Evolutionary conservation across 305 asterid genomes (phyloP).

Genomic region (Solanum hybrid): DNA sequence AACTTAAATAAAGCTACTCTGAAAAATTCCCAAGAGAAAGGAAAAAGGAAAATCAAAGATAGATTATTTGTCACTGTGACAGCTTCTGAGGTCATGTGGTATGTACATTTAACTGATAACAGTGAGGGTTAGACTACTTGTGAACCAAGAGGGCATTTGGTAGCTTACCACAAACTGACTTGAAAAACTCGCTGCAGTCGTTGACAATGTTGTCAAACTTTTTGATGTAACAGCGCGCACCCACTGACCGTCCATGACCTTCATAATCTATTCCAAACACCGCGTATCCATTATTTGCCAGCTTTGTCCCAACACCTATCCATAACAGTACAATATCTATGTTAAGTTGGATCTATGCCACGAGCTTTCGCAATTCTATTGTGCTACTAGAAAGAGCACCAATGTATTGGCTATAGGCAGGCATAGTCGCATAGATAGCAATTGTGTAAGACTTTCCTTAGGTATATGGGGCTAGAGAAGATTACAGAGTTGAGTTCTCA

Average conservation of each 20-base stretch:
- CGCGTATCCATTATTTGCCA: slow-evolving; percentile 64
- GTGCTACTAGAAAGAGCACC: background rate
- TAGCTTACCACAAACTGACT: slow-evolving; percentile 65
- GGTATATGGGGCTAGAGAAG: background rate
- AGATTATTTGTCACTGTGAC: background rate
- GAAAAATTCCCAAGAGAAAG: background rate
- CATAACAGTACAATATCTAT: background rate
- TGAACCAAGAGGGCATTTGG: background rate
- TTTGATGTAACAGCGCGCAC: slow-evolving; percentile 83
- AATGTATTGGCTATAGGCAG: background rate
- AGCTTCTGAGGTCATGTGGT: background rate
- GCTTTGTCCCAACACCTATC: slow-evolving; percentile 62
- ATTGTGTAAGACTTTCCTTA: background rate
- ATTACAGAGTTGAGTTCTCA: background rate
- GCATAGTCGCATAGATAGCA: background rate
- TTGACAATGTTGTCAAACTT: slow-evolving; percentile 63
- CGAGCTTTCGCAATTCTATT: background rate
- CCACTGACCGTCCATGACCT: slow-evolving; percentile 93
- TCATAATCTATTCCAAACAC: slow-evolving; percentile 90
- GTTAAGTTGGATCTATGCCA: background rate
- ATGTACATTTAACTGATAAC: background rate
- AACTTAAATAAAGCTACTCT: background rate
- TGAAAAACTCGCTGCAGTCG: slow-evolving; percentile 57
- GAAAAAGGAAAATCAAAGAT: background rate
- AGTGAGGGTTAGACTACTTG: background rate